Evolutionary conservation across 306 rosid species (phyloP), one percentile per base, ranked within the genome.

Genomic region (Fagus crenata): DNA sequence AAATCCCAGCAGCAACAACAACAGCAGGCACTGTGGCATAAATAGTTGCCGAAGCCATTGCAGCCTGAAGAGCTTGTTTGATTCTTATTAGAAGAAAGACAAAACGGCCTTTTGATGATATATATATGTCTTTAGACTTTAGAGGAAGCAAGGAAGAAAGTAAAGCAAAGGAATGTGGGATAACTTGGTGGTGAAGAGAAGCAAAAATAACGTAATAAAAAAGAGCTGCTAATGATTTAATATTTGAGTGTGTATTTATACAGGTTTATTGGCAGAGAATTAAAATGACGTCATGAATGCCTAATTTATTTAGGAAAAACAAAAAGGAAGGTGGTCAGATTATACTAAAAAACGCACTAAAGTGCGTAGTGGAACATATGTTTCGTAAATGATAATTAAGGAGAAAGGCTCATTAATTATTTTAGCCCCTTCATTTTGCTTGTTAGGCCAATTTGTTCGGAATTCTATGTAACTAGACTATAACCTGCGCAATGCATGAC

Each of bases 1-100:
- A 85, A 36, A 88, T 77, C 61, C 91, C 92, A 63, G 68, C 81
- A 46, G 86, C 86, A 49, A 89, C 87, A 59, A 79, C 82, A 70
- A 81, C 74, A 32, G 85, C 76, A 55, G 92, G 86, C 69, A 86
- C 54, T 43, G 84, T 82, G 9, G 75, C 80, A 39, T 79, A 81
- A 41, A 86, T 9, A 42, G 77, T 71, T 67, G 81, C 73, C 28
- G n/a, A 65, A 42, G 86, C 88, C 87, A 85, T 90, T 68, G 54
- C 4, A 82, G 41, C 69, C 49, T 53, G 32, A 55, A 77, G 75
- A 78, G 74, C 61, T 65, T n/a, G 6, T 43, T 53, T 35, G 75
- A 55, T 78, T 76, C 32, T 55, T 55, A 59, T 55, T 55, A 59
- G 75, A 74, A 67, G 73, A 73, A 73, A 73, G 78, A 71, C 43